Evolutionary conservation across 1,139 yeast genomes (phyloP).

Genomic region (Candida tropicalis): DNA sequence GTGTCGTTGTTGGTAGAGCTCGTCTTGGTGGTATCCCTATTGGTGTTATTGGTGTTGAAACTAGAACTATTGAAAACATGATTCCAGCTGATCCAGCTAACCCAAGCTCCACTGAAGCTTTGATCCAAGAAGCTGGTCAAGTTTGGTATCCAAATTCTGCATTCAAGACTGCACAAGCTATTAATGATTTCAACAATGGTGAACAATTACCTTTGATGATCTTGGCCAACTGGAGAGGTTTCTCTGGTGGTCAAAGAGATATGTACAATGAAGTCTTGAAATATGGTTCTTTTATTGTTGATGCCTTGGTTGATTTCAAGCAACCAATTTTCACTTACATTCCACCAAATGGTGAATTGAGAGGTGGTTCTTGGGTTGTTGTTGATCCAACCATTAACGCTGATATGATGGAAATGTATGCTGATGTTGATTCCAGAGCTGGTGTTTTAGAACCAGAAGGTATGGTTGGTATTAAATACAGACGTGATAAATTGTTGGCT

Average conservation of each 20-base stretch:
- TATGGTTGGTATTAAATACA: slow-evolving; percentile 96
- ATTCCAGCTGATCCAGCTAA: slow-evolving; percentile 98
- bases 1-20: slow-evolving; percentile 98
- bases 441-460: slow-evolving; percentile 99
- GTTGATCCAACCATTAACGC: slow-evolving; percentile 97
- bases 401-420: slow-evolving; percentile 99
- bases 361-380: slow-evolving; percentile 99
- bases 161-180: slow-evolving; percentile 98
- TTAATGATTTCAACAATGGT: slow-evolving; percentile 95
- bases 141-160: slow-evolving; percentile 99
- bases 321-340: slow-evolving; percentile 96
- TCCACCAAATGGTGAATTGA: slow-evolving; percentile 96
- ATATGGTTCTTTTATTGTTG: slow-evolving; percentile 95
- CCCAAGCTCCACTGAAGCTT: slow-evolving; percentile 86
- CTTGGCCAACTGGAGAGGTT: slow-evolving; percentile 99
- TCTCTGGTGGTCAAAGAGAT: slow-evolving; percentile 99
- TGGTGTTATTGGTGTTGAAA: slow-evolving; percentile 97
- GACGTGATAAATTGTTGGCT: slow-evolving; percentile 84
- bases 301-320: slow-evolving; percentile 92
- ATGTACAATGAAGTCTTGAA: slow-evolving; percentile 98
- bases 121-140: slow-evolving; percentile 96
- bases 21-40: slow-evolving; percentile 98
- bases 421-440: slow-evolving; percentile 94
- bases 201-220: slow-evolving; percentile 97
- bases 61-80: slow-evolving; percentile 83